These are phyloP conservation scores for Zygosaccharomyces sapae DNA, from an alignment of 1,139 yeast genomes.

Conservation along the genomic window DNA sequence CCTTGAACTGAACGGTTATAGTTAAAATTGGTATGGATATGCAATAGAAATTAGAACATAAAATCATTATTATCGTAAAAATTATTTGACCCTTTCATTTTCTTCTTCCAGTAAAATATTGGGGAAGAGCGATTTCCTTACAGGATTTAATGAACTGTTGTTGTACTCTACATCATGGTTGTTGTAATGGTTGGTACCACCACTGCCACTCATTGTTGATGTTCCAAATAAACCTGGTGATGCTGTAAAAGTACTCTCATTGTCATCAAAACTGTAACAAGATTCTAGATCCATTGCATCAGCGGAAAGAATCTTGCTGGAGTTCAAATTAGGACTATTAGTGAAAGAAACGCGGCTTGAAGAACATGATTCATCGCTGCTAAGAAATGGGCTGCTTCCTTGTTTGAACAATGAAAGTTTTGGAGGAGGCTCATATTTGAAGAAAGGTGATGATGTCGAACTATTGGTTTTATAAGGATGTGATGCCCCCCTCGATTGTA, in stretches of 20 bases:
- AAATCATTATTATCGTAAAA: neutral
- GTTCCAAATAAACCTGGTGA: slow-evolving; percentile 6
- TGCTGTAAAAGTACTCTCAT: slow-evolving; percentile 14
- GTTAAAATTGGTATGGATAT: neutral
- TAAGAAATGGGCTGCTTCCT: slow-evolving; percentile 14
- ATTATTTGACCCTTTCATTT: slow-evolving; percentile 9
- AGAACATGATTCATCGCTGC: slow-evolving; percentile 16
- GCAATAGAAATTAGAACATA: neutral
- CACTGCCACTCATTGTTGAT: slow-evolving; percentile 6
- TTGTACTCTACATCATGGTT: slow-evolving; percentile 5
- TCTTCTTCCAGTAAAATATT: slow-evolving; percentile 16
- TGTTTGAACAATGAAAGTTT: slow-evolving; percentile 20
- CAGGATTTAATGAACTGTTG: slow-evolving; percentile 12
- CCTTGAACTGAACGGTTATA: neutral
- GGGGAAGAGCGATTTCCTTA: slow-evolving; percentile 15
- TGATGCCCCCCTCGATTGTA: slow-evolving; percentile 6
- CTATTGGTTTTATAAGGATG: slow-evolving; percentile 6
- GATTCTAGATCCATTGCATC: slow-evolving; percentile 21
- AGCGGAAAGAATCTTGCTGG: slow-evolving; percentile 18
- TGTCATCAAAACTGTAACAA: slow-evolving; percentile 23
- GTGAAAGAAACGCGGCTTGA: slow-evolving; percentile 14
- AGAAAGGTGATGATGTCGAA: slow-evolving; percentile 12
- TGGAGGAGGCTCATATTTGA: slow-evolving; percentile 30
- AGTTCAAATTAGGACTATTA: slow-evolving; percentile 16
- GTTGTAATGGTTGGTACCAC: slow-evolving; percentile 1